These are phyloP conservation scores for Kurtzmaniella quercitrusa DNA, from an alignment of 1,139 yeast species.

Conservation along the genomic window DNA sequence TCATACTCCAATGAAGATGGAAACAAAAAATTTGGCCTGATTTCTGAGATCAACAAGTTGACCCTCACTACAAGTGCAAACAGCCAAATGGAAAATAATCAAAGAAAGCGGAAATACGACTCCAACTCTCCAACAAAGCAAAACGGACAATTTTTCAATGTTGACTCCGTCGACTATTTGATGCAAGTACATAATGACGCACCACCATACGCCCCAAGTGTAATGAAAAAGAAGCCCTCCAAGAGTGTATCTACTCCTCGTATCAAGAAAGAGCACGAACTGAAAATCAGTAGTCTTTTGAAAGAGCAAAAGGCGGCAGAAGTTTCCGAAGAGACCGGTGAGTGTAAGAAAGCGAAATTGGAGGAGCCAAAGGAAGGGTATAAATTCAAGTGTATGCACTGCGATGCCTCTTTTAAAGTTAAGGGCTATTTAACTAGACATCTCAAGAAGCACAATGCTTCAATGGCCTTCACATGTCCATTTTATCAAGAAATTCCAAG, in stretches of 20 bases:
- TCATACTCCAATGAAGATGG: neutral
- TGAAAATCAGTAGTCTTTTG: slow-evolving; percentile 1
- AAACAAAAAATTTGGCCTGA: neutral
- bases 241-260: neutral
- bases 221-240: neutral
- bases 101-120: neutral
- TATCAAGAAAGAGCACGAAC: slow-evolving; percentile 1
- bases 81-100: neutral
- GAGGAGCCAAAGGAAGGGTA: neutral
- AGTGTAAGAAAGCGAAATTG: neutral
- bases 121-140: neutral
- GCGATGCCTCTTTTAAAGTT: slow-evolving; percentile 49
- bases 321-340: neutral
- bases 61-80: neutral
- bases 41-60: neutral
- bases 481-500: slow-evolving; percentile 37
- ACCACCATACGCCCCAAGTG: neutral
- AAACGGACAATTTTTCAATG: neutral
- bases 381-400: slow-evolving; percentile 35
- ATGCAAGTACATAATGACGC: neutral
- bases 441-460: slow-evolving; percentile 46
- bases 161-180: slow-evolving; percentile 1
- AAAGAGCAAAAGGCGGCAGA: too few species aligned
- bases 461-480: slow-evolving; percentile 54
- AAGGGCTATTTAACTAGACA: slow-evolving; percentile 56